Conservation (phyloP, 805 yeast species). For the Saccharomycopsis amapae region DNA sequence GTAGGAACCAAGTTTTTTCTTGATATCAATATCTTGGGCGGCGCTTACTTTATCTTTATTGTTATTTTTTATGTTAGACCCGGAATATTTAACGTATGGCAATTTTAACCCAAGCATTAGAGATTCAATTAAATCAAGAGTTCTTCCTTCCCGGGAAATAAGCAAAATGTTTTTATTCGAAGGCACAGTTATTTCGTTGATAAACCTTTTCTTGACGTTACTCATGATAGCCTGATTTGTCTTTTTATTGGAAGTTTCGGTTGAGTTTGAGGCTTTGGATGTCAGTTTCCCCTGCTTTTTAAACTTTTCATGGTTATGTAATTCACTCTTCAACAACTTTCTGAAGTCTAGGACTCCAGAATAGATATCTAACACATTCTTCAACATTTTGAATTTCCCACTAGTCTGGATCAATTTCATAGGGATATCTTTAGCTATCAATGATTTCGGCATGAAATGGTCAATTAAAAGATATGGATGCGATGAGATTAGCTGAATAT, state of each 20-base stretch:
- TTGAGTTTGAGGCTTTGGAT: not conserved
- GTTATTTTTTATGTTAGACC: slow-evolving; percentile 49
- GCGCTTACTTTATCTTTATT: slow-evolving; percentile 1
- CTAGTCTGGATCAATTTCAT: slow-evolving; percentile 65
- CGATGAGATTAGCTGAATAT: slow-evolving; percentile 72
- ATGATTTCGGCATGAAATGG: slow-evolving; percentile 78
- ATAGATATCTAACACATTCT: slow-evolving; percentile 49
- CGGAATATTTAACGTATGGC: slow-evolving; percentile 51
- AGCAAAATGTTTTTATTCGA: slow-evolving; percentile 51
- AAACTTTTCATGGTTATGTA: not conserved
- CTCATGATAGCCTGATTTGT: slow-evolving; percentile 12
- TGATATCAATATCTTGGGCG: not conserved
- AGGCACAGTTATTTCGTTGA: slow-evolving; percentile 2
- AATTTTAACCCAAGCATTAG: slow-evolving; percentile 56
- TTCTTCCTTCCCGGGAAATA: slow-evolving; percentile 60
- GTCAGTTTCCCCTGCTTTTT: not conserved
- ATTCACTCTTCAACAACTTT: slow-evolving; percentile 13
- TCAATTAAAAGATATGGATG: slow-evolving; percentile 85
- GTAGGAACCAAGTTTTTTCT: slow-evolving; percentile 7
- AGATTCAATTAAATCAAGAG: slow-evolving; percentile 69
- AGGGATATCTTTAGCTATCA: slow-evolving; percentile 66
- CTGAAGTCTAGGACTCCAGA: slow-evolving; percentile 32
- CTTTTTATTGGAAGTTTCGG: slow-evolving; percentile 10
- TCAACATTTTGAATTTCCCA: slow-evolving; percentile 74
- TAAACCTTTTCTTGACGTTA: slow-evolving; percentile 9